Conservation (phyloP, 345 rosid species). For the Populus davidiana region DNA sequence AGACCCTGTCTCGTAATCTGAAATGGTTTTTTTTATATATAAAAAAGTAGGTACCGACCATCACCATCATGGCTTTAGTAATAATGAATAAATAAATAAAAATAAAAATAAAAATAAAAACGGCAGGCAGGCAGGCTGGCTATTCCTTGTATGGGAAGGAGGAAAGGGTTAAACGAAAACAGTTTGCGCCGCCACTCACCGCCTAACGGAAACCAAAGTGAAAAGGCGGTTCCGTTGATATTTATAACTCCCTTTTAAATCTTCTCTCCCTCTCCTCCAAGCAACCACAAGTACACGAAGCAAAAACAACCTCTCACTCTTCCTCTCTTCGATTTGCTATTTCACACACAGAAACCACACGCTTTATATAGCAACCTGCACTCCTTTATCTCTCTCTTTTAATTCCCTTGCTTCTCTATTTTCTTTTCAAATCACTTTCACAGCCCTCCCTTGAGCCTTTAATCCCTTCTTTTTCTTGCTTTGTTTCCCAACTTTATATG, state of each 20-base stretch:
- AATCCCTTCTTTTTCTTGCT: neutral
- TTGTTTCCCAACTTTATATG: too few relatives aligned
- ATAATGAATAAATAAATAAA: neutral
- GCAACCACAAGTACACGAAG: neutral
- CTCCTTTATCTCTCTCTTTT: neutral
- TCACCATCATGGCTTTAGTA: neutral
- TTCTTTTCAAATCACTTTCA: too few relatives aligned
- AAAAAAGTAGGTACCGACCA: neutral
- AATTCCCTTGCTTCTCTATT: too few relatives aligned
- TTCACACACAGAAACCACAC: neutral
- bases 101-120: neutral
- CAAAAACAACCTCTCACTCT: too few relatives aligned
- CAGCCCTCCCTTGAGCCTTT: too few relatives aligned
- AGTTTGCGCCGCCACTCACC: conserved; percentile 22
- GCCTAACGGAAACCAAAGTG: neutral
- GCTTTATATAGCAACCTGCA: neutral
- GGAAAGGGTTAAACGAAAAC: conserved; percentile 9
- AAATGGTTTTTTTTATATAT: neutral
- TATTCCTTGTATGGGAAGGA: too few relatives aligned
- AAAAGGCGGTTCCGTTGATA: conserved; percentile 10
- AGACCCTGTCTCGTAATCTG: neutral
- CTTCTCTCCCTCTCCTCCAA: conserved; percentile 11
- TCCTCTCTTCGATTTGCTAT: too few relatives aligned
- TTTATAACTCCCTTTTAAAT: neutral
- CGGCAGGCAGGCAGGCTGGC: neutral